Conservation (phyloP, 1,139 yeast species). For the Scheffersomyces cryptocercus region DNA sequence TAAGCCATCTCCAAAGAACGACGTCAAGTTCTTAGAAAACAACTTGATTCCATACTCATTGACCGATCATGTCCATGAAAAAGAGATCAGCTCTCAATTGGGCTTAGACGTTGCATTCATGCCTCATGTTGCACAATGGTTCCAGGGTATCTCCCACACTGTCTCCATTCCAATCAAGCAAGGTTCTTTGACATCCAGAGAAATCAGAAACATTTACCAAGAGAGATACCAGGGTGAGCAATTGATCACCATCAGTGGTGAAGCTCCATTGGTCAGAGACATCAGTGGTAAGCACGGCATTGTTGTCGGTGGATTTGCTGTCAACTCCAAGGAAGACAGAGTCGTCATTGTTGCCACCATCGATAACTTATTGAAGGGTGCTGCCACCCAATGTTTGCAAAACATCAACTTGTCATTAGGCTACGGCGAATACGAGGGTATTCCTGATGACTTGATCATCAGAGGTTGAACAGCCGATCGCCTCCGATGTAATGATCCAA, state of each 20-base stretch:
- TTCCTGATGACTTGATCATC: slow-evolving; percentile 62
- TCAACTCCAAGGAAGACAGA: slow-evolving; percentile 82
- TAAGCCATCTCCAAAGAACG: slow-evolving; percentile 96
- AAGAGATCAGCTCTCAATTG: slow-evolving; percentile 80
- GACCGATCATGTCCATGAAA: slow-evolving; percentile 96
- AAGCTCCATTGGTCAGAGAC: slow-evolving; percentile 89
- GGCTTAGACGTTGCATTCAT: slow-evolving; percentile 82
- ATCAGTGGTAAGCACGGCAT: slow-evolving; percentile 94
- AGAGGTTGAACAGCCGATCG: slow-evolving; percentile 35
- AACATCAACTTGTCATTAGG: slow-evolving; percentile 88
- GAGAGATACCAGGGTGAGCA: slow-evolving; percentile 88
- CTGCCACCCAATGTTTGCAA: slow-evolving; percentile 97
- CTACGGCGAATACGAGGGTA: slow-evolving; percentile 93
- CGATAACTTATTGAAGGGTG: slow-evolving; percentile 95
- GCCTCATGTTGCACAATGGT: slow-evolving; percentile 99
- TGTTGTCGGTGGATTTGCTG: slow-evolving; percentile 93
- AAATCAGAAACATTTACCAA: slow-evolving; percentile 81
- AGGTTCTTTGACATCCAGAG: slow-evolving; percentile 72
- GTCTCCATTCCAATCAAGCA: slow-evolving; percentile 82
- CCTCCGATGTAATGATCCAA: too few species aligned
- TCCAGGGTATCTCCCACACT: slow-evolving; percentile 95
- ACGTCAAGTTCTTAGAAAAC: slow-evolving; percentile 66
- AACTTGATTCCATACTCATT: slow-evolving; percentile 93
- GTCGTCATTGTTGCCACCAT: slow-evolving; percentile 94
- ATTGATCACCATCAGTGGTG: slow-evolving; percentile 80